Conservation (phyloP, 257 asterid species). For the Plantago major region DNA sequence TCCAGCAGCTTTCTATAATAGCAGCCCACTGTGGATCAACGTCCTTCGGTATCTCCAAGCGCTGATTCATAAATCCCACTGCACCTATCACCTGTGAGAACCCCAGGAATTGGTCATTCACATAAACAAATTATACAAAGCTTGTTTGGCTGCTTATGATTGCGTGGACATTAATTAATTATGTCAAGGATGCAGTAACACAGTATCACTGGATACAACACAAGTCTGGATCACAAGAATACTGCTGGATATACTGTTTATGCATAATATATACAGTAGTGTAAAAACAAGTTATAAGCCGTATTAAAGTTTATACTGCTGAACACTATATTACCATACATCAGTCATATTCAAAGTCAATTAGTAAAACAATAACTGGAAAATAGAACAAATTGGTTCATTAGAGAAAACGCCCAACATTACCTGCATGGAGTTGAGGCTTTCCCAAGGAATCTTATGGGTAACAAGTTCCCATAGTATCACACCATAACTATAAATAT, state of each 20-base stretch:
- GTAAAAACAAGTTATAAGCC: too few species aligned
- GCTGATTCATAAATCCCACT: slow-evolving; percentile 96
- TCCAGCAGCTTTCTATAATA: slow-evolving; percentile 89
- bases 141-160: too few species aligned
- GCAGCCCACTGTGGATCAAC: slow-evolving; percentile 76
- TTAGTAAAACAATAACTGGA: not conserved
- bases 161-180: too few species aligned
- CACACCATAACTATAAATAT: slow-evolving; percentile 85
- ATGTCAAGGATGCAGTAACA: too few species aligned
- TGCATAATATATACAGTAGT: too few species aligned
- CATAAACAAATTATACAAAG: too few species aligned
- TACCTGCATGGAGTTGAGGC: slow-evolving; percentile 93
- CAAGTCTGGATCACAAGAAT: too few species aligned
- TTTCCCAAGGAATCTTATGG: slow-evolving; percentile 90
- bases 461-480: slow-evolving; percentile 92
- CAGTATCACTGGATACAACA: too few species aligned
- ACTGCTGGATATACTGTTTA: too few species aligned
- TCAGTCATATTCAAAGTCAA: not conserved
- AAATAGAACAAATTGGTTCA: not conserved
- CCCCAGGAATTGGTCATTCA: not conserved
- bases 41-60: slow-evolving; percentile 73
- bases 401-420: not conserved
- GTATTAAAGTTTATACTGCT: too few species aligned
- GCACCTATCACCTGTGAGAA: slow-evolving; percentile 82
- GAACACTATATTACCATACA: too few species aligned